These are phyloP conservation scores for Trichoderma polysporum DNA, from an alignment of 2,329 filamentous ascomycete genomes.

Conservation along the genomic window DNA sequence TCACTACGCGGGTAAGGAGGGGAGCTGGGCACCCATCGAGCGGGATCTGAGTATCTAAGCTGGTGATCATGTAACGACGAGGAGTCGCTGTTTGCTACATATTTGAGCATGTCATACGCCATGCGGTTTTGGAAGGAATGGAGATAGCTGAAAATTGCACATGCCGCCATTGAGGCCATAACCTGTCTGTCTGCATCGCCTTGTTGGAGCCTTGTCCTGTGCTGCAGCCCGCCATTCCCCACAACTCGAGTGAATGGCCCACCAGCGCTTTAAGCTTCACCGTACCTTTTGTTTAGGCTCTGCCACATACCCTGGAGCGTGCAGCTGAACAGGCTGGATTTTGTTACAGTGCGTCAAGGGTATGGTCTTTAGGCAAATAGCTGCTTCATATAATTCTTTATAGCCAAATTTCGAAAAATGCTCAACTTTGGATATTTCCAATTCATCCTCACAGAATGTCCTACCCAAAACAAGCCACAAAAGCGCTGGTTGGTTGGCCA, in stretches of 20 bases:
- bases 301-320: not conserved
- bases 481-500: not conserved
- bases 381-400: not conserved
- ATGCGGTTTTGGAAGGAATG: not conserved
- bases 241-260: constrained; percentile 3
- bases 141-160: constrained; percentile 7
- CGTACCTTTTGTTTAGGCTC: not conserved
- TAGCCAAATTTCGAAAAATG: not conserved
- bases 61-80: constrained; percentile 12
- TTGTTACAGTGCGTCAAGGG: not conserved
- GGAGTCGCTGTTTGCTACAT: constrained; percentile 5
- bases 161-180: not conserved
- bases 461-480: not conserved
- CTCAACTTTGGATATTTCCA: not conserved
- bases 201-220: constrained; percentile 7
- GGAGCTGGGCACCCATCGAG: constrained; percentile 1
- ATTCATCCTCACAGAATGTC: not conserved
- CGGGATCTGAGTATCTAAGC: not conserved
- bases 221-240: constrained; percentile 14
- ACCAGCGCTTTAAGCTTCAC: constrained; percentile 9
- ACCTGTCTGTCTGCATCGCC: not conserved
- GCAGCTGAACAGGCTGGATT: not conserved
- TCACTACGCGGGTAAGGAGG: not conserved
- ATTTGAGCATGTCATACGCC: not conserved
- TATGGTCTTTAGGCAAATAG: not conserved